These are phyloP conservation scores for Penicillium sp. DNA, from an alignment of 2,329 filamentous ascomycete genomes.

Conservation along the genomic window DNA sequence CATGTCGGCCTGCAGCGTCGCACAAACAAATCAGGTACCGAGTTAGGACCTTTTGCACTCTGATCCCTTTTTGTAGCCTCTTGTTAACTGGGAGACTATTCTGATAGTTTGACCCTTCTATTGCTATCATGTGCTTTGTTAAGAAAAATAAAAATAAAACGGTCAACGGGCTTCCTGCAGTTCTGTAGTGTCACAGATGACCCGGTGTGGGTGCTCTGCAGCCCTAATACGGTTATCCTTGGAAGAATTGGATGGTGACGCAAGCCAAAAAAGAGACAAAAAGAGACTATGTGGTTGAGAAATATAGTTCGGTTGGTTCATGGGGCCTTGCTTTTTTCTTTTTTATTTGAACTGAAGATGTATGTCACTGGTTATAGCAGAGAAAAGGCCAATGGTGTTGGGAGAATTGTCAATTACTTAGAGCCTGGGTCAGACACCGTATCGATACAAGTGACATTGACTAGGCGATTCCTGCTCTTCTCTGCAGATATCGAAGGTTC, in stretches of 20 bases:
- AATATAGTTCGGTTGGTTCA: background rate
- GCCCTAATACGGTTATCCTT: conserved; percentile 6
- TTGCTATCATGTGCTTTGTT: conserved; percentile 4
- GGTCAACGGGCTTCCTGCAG: conserved; percentile 9
- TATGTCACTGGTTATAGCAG: background rate
- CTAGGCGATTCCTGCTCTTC: background rate
- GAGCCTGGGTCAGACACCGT: background rate
- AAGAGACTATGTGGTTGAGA: background rate
- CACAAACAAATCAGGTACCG: conserved; percentile 19
- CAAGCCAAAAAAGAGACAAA: background rate
- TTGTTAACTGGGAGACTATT: background rate
- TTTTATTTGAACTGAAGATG: background rate
- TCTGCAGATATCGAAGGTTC: conserved; percentile 8
- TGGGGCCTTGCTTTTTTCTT: background rate
- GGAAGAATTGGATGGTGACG: conserved; percentile 2
- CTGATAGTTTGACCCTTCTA: background rate
- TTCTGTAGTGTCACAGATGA: conserved; percentile 9
- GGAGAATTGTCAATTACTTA: background rate
- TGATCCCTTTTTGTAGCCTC: background rate
- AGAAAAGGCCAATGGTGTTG: background rate
- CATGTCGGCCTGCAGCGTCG: conserved; percentile 9
- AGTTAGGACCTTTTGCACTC: conserved; percentile 7
- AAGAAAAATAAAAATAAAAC: background rate
- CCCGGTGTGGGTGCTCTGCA: conserved; percentile 3
- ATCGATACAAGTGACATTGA: background rate